These are phyloP conservation scores for Kitagawia praeruptora DNA, from an alignment of 129 eudicot genomes.

Conservation along the genomic window DNA sequence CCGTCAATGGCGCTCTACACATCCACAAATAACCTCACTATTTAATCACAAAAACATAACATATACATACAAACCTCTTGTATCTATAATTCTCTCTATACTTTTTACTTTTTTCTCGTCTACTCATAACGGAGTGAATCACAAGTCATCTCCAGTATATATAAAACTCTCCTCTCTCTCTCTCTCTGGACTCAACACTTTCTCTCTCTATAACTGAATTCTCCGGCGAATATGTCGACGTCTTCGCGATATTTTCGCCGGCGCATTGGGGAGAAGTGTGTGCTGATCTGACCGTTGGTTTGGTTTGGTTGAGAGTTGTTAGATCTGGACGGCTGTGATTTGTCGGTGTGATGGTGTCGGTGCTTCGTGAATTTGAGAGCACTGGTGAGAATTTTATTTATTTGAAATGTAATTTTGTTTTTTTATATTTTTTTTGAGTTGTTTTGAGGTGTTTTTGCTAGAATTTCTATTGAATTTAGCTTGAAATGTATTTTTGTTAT, in stretches of 20 bases:
- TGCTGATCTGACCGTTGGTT: slow-evolving; percentile 26
- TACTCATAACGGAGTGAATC: slow-evolving; percentile 28
- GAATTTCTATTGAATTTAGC: no score
- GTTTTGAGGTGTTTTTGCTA: background rate
- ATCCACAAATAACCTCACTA: background rate
- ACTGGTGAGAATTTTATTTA: slow-evolving; percentile 21
- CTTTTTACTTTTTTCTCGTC: background rate
- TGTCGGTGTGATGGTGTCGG: slow-evolving; percentile 30
- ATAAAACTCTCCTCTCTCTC: slow-evolving; percentile 9
- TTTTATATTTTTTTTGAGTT: background rate
- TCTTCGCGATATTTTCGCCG: slow-evolving; percentile 8
- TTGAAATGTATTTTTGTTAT: no score
- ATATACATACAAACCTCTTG: background rate
- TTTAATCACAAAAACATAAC: background rate
- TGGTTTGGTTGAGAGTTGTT: slow-evolving; percentile 10
- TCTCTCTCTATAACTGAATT: slow-evolving; percentile 17
- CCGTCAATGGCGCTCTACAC: slow-evolving; percentile 38
- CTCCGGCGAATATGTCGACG: slow-evolving; percentile 1
- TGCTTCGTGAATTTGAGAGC: slow-evolving; percentile 14
- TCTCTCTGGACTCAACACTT: background rate
- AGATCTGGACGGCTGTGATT: slow-evolving; percentile 33
- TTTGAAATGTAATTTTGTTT: background rate
- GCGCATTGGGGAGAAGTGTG: slow-evolving; percentile 11
- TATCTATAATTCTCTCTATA: background rate
- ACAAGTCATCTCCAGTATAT: slow-evolving; percentile 26